Conservation (phyloP, 352 stramenopile genomes). For the Phytophthora lateralis region DNA sequence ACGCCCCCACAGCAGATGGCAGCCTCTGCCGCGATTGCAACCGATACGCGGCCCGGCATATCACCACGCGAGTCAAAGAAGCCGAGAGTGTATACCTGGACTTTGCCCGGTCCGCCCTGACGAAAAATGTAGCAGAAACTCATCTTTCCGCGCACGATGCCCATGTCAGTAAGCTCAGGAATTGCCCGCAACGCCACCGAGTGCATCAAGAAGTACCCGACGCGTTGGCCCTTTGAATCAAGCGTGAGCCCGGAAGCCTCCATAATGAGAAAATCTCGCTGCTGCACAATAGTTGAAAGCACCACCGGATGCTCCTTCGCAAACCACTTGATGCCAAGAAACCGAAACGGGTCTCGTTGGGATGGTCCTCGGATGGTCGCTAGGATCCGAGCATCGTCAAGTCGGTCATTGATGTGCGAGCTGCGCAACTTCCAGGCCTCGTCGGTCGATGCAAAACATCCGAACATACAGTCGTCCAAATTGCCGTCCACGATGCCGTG, state of each 20-base stretch:
- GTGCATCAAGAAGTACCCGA: conserved; percentile 55
- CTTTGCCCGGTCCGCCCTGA: conserved; percentile 22
- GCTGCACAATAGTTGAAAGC: conserved; percentile 47
- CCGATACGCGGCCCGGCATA: conserved; percentile 47
- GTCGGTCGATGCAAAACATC: conserved; percentile 45
- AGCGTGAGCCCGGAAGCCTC: conserved; percentile 39
- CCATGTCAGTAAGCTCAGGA: conserved; percentile 48
- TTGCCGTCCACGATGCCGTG: conserved; percentile 46
- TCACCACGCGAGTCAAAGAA: conserved; percentile 58
- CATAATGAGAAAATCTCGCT: conserved; percentile 57
- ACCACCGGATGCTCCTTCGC: conserved; percentile 48
- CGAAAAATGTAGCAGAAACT: conserved; percentile 62
- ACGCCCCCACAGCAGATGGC: conserved; percentile 45
- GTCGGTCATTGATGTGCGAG: conserved; percentile 50
- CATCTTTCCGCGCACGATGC: conserved; percentile 47
- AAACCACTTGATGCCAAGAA: conserved; percentile 65
- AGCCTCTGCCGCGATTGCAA: conserved; percentile 45
- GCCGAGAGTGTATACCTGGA: conserved; percentile 55
- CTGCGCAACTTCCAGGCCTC: conserved; percentile 46
- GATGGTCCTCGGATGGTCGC: conserved; percentile 42
- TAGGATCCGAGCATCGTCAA: conserved; percentile 52
- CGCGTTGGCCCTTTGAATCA: conserved; percentile 37
- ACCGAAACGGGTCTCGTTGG: conserved; percentile 45
- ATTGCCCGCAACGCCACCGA: conserved; percentile 44
- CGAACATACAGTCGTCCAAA: conserved; percentile 58